These are phyloP conservation scores for Beauveria rudraprayagi DNA, from an alignment of 2,329 filamentous ascomycete genomes.

Conservation along the genomic window DNA sequence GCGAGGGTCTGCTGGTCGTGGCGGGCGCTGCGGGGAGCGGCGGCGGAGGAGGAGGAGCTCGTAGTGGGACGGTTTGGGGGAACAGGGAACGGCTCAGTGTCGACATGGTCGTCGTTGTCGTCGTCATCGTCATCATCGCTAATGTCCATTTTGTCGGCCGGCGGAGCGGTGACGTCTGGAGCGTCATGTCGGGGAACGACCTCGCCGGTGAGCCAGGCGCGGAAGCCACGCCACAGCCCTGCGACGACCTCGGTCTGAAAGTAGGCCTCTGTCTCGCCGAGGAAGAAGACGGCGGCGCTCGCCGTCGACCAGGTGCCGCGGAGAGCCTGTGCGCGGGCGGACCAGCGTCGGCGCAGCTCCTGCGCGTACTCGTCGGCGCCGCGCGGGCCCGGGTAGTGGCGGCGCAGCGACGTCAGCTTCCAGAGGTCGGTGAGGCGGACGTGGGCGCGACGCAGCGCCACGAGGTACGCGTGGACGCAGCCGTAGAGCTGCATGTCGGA, in stretches of 20 bases:
- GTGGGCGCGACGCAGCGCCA: slow-evolving; percentile 79
- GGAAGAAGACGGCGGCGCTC: slow-evolving; percentile 78
- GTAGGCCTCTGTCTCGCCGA: slow-evolving; percentile 80
- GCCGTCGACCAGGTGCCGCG: slow-evolving; percentile 85
- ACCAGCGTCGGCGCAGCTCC: slow-evolving; percentile 56
- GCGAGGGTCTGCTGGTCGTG: slow-evolving; percentile 83
- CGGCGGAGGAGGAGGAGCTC: slow-evolving; percentile 13
- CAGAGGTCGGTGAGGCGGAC: slow-evolving; percentile 77
- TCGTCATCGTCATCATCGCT: background rate
- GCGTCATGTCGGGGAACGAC: slow-evolving; percentile 1
- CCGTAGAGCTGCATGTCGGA: slow-evolving; percentile 75
- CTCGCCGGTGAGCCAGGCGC: slow-evolving; percentile 58
- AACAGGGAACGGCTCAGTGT: slow-evolving; percentile 4
- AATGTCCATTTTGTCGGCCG: background rate
- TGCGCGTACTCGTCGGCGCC: slow-evolving; percentile 53
- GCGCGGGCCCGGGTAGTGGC: slow-evolving; percentile 64
- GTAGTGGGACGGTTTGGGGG: slow-evolving; percentile 13
- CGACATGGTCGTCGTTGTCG: no score
- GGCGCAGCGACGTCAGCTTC: slow-evolving; percentile 72
- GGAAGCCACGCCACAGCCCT: slow-evolving; percentile 72
- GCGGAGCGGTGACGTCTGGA: background rate
- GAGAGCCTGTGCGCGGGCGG: slow-evolving; percentile 56
- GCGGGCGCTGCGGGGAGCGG: background rate
- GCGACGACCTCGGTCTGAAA: slow-evolving; percentile 84
- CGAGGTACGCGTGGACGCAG: slow-evolving; percentile 76